Percentiles rank a stretch among this genome's conserved stretches.
These are phyloP conservation scores for Triticum dicoccoides DNA, from an alignment of 176 grass and related monocot species.

Conservation along the genomic window DNA sequence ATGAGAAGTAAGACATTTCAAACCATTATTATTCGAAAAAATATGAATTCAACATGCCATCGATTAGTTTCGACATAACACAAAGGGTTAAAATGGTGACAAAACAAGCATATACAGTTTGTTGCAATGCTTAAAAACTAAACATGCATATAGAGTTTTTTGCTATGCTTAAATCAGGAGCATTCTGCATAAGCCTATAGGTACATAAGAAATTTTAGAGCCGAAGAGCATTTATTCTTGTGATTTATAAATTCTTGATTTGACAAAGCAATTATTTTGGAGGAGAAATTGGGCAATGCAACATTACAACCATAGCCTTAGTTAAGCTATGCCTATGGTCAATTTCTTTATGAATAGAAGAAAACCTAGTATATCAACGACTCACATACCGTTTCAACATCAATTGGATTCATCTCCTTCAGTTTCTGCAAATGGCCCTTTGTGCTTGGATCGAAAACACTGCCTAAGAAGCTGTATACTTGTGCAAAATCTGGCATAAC, in stretches of 20 bases:
- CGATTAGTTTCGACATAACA: constrained; percentile 14
- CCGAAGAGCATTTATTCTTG: background rate
- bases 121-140: background rate
- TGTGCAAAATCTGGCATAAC: constrained; percentile 93
- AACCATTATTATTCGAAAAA: constrained; percentile 2
- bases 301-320: background rate
- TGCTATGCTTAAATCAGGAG: constrained; percentile 10
- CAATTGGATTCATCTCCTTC: constrained; percentile 98
- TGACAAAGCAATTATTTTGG: constrained; percentile 8
- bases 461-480: constrained; percentile 92
- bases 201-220: background rate
- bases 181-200: background rate
- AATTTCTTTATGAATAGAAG: background rate
- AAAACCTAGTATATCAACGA: background rate
- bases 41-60: constrained; percentile 7
- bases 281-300: constrained; percentile 10
- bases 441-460: constrained; percentile 92
- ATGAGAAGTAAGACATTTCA: constrained; percentile 18
- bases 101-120: background rate
- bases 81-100: background rate
- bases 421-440: constrained; percentile 90
- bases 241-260: background rate
- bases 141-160: background rate
- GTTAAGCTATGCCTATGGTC: background rate
- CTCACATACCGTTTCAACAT: constrained; percentile 92